These are phyloP conservation scores for Wickerhamomyces strasburgensis DNA, from an alignment of 805 yeast genomes.

Conservation along the genomic window DNA sequence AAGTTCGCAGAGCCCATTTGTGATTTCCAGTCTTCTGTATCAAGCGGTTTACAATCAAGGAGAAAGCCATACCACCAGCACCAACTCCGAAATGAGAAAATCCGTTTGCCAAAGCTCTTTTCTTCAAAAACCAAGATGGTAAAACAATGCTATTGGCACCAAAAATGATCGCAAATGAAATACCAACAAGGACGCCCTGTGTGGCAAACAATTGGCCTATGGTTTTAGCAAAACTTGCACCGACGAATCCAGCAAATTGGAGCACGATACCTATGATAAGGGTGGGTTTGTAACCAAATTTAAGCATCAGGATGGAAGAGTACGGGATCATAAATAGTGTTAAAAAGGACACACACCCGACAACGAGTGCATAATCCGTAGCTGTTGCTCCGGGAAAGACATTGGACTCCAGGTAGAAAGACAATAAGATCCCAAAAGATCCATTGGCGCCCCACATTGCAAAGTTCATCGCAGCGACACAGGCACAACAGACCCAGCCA, in stretches of 20 bases:
- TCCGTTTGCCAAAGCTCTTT: conserved; percentile 46
- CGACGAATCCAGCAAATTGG: conserved; percentile 43
- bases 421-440: conserved; percentile 49
- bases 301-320: conserved; percentile 35
- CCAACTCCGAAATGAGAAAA: conserved; percentile 48
- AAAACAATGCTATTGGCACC: conserved; percentile 46
- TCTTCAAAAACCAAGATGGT: conserved; percentile 51
- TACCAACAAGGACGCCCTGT: conserved; percentile 48
- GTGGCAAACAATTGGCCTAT: conserved; percentile 47
- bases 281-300: conserved; percentile 38
- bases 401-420: conserved; percentile 38
- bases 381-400: conserved; percentile 45
- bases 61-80: conserved; percentile 43
- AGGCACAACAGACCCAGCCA: conserved; percentile 44
- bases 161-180: conserved; percentile 45
- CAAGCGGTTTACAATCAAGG: conserved; percentile 38
- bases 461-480: conserved; percentile 29
- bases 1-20: conserved; percentile 42
- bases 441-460: conserved; percentile 36
- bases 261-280: conserved; percentile 35
- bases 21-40: conserved; percentile 38
- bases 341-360: conserved; percentile 47
- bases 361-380: conserved; percentile 50
- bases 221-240: conserved; percentile 48
- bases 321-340: conserved; percentile 51